These are phyloP conservation scores for Cryptomeria japonica DNA, from an alignment of 75 land plant genomes.

Conservation along the genomic window DNA sequence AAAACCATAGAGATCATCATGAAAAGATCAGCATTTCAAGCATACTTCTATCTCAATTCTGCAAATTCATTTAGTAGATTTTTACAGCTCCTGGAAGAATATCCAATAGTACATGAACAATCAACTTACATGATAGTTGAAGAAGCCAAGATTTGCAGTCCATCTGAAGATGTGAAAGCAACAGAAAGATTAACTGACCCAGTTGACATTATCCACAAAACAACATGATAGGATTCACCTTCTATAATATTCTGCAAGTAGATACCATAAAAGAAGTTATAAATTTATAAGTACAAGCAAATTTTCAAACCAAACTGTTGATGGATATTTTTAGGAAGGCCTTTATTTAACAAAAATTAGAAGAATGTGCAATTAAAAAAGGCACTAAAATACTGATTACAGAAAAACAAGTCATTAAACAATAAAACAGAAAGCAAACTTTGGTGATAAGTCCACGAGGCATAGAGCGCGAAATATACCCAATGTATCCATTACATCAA, in stretches of 20 bases:
- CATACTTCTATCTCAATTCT: background rate
- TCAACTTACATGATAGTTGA: conserved; percentile 48
- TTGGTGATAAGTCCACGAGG: too few species aligned
- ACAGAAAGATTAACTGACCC: conserved; percentile 48
- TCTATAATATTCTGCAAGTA: conserved; percentile 72
- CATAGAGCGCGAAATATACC: too few species aligned
- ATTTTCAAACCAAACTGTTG: background rate
- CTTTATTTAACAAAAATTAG: too few species aligned
- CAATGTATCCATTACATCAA: too few species aligned
- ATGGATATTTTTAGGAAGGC: background rate
- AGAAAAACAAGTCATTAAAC: too few species aligned
- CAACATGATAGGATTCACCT: conserved; percentile 64
- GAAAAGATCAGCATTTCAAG: background rate
- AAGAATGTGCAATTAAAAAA: too few species aligned
- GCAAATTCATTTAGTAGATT: too few species aligned
- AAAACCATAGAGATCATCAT: background rate
- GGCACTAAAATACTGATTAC: too few species aligned
- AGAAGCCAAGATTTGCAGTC: conserved; percentile 55
- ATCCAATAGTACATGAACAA: background rate
- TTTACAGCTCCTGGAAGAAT: conserved; percentile 6
- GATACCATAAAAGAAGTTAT: background rate
- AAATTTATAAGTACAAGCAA: background rate
- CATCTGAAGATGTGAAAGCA: conserved; percentile 66
- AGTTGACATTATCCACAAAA: conserved; percentile 55
- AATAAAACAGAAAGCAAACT: too few species aligned